Evolutionary conservation across 2,329 filamentous ascomycete species (phyloP).

Genomic region (Ilyonectria mors-panacis): DNA sequence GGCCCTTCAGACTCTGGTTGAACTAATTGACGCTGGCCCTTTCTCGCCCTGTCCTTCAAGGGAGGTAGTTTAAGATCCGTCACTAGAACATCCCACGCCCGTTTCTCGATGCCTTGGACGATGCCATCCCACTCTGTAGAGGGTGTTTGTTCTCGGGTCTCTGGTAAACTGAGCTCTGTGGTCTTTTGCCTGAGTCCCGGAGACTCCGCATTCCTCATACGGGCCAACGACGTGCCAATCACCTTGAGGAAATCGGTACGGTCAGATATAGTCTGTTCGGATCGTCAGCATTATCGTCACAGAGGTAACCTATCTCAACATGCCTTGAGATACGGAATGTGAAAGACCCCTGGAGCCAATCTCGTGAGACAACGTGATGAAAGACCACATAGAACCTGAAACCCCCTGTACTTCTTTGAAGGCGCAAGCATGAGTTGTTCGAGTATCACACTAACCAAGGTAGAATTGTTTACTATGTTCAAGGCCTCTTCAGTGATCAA

Average conservation of each 20-base stretch:
- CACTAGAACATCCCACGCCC: slow-evolving; percentile 47
- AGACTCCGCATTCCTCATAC: slow-evolving; percentile 54
- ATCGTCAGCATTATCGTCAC: slow-evolving; percentile 21
- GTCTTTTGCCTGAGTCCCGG: slow-evolving; percentile 52
- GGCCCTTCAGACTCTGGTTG: neutral
- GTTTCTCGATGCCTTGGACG: slow-evolving; percentile 36
- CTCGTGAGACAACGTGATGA: slow-evolving; percentile 43
- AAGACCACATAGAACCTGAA: slow-evolving; percentile 38
- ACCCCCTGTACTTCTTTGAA: slow-evolving; percentile 38
- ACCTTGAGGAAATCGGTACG: slow-evolving; percentile 47
- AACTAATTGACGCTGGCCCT: neutral
- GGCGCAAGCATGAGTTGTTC: slow-evolving; percentile 48
- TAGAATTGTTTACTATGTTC: slow-evolving; percentile 18
- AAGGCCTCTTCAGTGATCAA: slow-evolving; percentile 15
- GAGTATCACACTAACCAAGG: slow-evolving; percentile 40
- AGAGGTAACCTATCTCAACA: neutral
- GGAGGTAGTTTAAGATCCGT: slow-evolving; percentile 31
- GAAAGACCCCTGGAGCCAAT: slow-evolving; percentile 55
- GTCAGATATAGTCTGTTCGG: slow-evolving; percentile 44
- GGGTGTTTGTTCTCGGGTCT: no score
- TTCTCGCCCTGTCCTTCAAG: slow-evolving; percentile 10
- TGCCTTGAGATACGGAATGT: slow-evolving; percentile 55
- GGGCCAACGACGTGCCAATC: slow-evolving; percentile 51
- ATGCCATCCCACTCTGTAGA: neutral
- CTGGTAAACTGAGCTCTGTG: slow-evolving; percentile 13